phyloP scores from a whole-genome alignment of 2,329 filamentous ascomycete genomes.

The Teratosphaeriaceae sp. region DNA sequence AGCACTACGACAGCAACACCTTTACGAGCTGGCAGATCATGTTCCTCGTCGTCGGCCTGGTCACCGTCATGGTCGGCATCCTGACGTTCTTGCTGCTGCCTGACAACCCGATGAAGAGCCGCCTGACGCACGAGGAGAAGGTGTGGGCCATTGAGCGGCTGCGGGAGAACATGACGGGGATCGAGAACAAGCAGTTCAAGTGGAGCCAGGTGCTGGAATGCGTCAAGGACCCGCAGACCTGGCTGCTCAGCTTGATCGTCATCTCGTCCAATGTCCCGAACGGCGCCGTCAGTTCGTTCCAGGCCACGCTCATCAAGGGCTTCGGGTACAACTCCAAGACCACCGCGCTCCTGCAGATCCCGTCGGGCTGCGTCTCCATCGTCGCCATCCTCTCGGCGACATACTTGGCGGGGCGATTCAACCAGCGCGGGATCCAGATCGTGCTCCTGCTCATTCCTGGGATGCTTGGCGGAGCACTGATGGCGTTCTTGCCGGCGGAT shows the following conservation, averaged over 20 bases:
- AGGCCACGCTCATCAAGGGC: conserved; percentile 26
- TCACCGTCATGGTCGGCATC: conserved; percentile 35
- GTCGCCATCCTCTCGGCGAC: conserved; percentile 23
- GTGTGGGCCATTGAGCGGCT: conserved; percentile 34
- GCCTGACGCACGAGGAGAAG: conserved; percentile 26
- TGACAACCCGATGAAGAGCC: conserved; percentile 24
- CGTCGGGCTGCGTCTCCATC: conserved; percentile 49
- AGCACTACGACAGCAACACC: conserved; percentile 21
- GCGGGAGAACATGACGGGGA: conserved; percentile 43
- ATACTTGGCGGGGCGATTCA: conserved; percentile 21
- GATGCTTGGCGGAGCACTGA: conserved; percentile 24
- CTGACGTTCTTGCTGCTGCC: conserved; percentile 24
- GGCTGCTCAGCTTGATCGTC: conserved; percentile 34
- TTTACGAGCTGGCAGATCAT: conserved; percentile 48
- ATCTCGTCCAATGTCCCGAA: conserved; percentile 31
- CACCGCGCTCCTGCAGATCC: conserved; percentile 44
- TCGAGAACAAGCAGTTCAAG: conserved; percentile 47
- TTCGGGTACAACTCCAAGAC: conserved; percentile 25
- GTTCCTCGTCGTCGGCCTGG: conserved; percentile 40
- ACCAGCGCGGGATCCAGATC: conserved; percentile 23
- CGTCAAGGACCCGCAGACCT: conserved; percentile 39
- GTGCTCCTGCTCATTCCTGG: conserved; percentile 20
- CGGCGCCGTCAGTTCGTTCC: conserved; percentile 35
- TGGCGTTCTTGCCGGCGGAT: conserved; percentile 25
- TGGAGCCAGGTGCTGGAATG: conserved; percentile 40